Conservation (phyloP, 2,329 filamentous ascomycete genomes). For the Dactylellina leptospora region DNA sequence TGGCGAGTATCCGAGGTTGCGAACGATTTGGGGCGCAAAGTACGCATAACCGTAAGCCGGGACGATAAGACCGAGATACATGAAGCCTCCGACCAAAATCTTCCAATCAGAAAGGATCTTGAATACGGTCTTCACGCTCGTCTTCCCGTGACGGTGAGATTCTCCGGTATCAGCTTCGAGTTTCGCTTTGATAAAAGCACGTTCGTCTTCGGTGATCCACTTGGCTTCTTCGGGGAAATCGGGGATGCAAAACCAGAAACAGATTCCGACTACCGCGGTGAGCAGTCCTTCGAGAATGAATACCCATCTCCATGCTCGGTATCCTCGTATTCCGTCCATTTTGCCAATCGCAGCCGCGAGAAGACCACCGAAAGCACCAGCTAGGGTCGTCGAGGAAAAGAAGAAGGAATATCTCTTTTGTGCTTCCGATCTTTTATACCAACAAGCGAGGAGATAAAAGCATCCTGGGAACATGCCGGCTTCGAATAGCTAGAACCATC, state of each 20-base stretch:
- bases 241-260: slow-evolving; percentile 75
- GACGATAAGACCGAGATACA: slow-evolving; percentile 83
- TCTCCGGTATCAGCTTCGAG: slow-evolving; percentile 74
- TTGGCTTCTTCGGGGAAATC: slow-evolving; percentile 78
- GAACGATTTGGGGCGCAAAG: slow-evolving; percentile 77
- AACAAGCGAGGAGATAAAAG: slow-evolving; percentile 80
- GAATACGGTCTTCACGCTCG: slow-evolving; percentile 71
- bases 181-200: slow-evolving; percentile 71
- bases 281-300: slow-evolving; percentile 79
- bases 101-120: slow-evolving; percentile 70
- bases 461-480: slow-evolving; percentile 80
- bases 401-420: slow-evolving; percentile 95
- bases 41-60: slow-evolving; percentile 81
- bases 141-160: slow-evolving; percentile 70
- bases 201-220: slow-evolving; percentile 77
- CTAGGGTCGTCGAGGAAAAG: slow-evolving; percentile 82
- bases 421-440: slow-evolving; percentile 86
- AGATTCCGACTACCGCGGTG: slow-evolving; percentile 69
- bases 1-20: slow-evolving; percentile 69
- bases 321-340: slow-evolving; percentile 76
- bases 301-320: slow-evolving; percentile 81
- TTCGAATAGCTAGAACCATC: slow-evolving; percentile 61
- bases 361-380: slow-evolving; percentile 85
- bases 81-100: slow-evolving; percentile 76
- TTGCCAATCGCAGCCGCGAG: slow-evolving; percentile 88